Base-by-base conservation (phyloP, 495 filamentous ascomycete genomes). In the Bacidia rubella region DNA sequence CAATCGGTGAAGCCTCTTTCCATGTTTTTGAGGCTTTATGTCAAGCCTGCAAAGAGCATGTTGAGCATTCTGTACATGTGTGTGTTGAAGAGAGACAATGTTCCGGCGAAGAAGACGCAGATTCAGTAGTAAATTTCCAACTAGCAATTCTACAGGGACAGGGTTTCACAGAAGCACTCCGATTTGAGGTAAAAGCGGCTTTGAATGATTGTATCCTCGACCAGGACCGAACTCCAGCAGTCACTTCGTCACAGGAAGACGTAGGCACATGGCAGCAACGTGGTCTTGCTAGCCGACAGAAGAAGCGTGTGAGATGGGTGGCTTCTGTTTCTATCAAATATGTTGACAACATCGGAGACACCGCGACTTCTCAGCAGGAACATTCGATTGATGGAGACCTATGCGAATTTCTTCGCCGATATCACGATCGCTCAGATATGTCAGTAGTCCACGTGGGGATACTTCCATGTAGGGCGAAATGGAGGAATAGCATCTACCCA, bases 21-120 rank as follows among this genome's bases (percentile, higher is more conserved):
- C 54, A 63, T 42, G 60, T 71, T 2, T 63, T 70, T 48, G 56
- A 66, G 57, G 63, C 63, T 11, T 51, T 70, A n/a, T 56, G 52
- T 11, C 52, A 51, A 45, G 61, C 65, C 3, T 71, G 68, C 23
- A 53, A 58, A 2, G 52, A 56, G 19, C 68, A 68, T 53, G 48
- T 50, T 1, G 54, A 60, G 29, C 68, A 71, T 50, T 54, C 35
- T 10, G 63, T 63, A 11, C 56, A 65, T 45, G 54, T 70, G n/a
- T 65, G 62, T 45, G 56, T 70, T 10, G 57, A 69, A 44, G 54
- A 58, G 1, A 50, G 64, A 25, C 51, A 55, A 32, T 40, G 43
- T 10, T 41, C 15, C 5, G 29, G 47, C 17, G 25, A 44, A 15
- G 35, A 53, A 2, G 32, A 17, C 20, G 21, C 21, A 15, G 19